These are phyloP conservation scores for Aureobasidium sp. DNA, from an alignment of 2,329 filamentous ascomycete genomes.

Conservation along the genomic window DNA sequence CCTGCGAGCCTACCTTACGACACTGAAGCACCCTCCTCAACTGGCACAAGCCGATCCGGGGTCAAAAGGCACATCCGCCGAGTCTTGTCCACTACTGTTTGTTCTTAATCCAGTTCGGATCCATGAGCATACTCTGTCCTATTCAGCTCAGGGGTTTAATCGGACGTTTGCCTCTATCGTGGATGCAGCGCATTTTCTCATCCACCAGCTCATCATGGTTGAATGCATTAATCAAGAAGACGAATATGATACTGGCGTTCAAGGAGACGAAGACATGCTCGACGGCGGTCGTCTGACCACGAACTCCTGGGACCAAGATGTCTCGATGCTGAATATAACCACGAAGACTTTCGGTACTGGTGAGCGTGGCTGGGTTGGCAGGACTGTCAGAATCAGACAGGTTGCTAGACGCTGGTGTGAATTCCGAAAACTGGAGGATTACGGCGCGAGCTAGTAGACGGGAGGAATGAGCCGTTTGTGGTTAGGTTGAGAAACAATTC, in stretches of 20 bases:
- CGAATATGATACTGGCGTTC: not conserved
- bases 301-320: conserved; percentile 38
- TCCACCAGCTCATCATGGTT: conserved; percentile 35
- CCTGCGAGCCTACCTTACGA: conserved; percentile 66
- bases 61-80: not conserved
- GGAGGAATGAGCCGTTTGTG: not conserved
- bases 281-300: not conserved
- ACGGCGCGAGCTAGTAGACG: not conserved
- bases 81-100: conserved; percentile 43
- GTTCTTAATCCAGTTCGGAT: conserved; percentile 59
- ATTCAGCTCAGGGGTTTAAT: conserved; percentile 66
- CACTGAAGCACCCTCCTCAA: not conserved
- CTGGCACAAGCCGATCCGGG: not conserved
- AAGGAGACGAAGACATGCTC: conserved; percentile 12
- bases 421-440: conserved; percentile 22
- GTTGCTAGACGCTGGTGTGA: conserved; percentile 40
- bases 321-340: conserved; percentile 43
- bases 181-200: conserved; percentile 46
- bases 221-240: conserved; percentile 29
- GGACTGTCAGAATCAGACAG: conserved; percentile 38
- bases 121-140: conserved; percentile 63
- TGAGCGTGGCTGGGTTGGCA: conserved; percentile 41
- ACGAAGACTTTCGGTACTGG: conserved; percentile 34
- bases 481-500: not conserved
- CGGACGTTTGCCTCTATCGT: conserved; percentile 56